Conservation (phyloP, 441 rosid genomes). For the Gossypium aridum region DNA sequence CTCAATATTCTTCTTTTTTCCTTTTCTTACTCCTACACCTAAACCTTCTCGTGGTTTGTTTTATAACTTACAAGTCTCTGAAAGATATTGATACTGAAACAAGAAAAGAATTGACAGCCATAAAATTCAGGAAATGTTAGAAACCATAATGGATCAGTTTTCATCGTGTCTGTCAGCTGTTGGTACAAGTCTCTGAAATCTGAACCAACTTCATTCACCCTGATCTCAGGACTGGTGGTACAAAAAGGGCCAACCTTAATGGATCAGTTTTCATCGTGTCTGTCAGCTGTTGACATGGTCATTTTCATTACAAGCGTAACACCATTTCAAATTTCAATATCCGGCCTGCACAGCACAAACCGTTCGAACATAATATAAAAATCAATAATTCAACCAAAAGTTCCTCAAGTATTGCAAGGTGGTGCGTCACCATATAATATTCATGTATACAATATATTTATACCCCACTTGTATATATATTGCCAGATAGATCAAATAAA, state of each 20-base stretch:
- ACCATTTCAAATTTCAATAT: background rate
- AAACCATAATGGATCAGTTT: too few relatives aligned
- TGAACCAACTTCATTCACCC: slow-evolving; percentile 1
- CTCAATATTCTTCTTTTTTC: background rate
- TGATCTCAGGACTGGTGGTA: background rate
- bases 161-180: too few relatives aligned
- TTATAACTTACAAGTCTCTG: too few relatives aligned
- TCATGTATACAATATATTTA: background rate
- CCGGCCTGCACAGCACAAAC: slow-evolving; percentile 9
- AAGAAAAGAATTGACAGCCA: too few relatives aligned
- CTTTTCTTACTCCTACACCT: background rate
- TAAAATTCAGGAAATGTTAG: background rate
- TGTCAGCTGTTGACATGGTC: background rate
- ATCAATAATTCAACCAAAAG: slow-evolving; percentile 2
- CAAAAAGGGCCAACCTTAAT: background rate
- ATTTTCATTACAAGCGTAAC: background rate
- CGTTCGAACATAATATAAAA: background rate
- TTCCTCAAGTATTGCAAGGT: background rate
- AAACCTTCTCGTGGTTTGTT: too few relatives aligned
- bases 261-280: background rate
- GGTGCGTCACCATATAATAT: slow-evolving; percentile 11
- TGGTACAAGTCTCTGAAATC: too few relatives aligned
- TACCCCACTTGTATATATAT: background rate
- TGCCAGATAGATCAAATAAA: slow-evolving; percentile 9
- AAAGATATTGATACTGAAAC: too few relatives aligned